Percentiles rank a stretch among this genome's conserved stretches.
These are phyloP conservation scores for Epichloe brachyelytri DNA, from an alignment of 2,329 filamentous ascomycete genomes.

Conservation along the genomic window DNA sequence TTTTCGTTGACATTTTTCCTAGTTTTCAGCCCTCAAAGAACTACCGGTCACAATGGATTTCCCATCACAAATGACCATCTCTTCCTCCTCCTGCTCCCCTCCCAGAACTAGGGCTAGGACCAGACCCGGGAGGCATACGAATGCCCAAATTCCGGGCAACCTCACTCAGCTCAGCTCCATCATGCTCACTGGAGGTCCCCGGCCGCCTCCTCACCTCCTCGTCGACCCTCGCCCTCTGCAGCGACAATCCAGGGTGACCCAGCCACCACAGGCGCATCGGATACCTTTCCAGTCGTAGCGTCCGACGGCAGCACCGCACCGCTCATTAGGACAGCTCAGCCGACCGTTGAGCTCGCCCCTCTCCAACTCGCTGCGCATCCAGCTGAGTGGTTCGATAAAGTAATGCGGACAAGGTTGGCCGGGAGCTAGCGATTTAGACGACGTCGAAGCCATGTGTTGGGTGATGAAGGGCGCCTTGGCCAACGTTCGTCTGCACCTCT, in stretches of 20 bases:
- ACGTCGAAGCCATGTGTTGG: conserved; percentile 33
- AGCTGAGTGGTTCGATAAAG: conserved; percentile 83
- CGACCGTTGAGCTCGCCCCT: conserved; percentile 73
- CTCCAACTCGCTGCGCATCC: conserved; percentile 82
- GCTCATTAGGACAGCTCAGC: conserved; percentile 64
- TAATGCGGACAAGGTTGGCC: conserved; percentile 57
- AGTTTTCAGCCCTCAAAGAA: no score
- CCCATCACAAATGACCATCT: background rate
- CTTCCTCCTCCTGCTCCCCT: conserved; percentile 4
- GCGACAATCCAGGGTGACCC: conserved; percentile 81
- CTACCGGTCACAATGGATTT: no score
- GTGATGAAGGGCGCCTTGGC: conserved; percentile 49
- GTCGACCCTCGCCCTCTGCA: conserved; percentile 74
- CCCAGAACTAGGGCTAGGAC: conserved; percentile 10
- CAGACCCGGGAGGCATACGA: conserved; percentile 38
- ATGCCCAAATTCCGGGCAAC: conserved; percentile 29
- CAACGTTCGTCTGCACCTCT: conserved; percentile 68
- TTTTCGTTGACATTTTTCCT: no score
- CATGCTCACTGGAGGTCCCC: background rate
- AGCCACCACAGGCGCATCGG: conserved; percentile 78
- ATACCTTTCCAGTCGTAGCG: conserved; percentile 96
- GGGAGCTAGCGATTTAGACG: conserved; percentile 1
- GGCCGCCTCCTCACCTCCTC: conserved; percentile 32
- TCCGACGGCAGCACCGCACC: conserved; percentile 73
- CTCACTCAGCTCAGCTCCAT: conserved; percentile 9